Percentiles rank a stretch among this genome's conserved stretches.
phyloP scores from a whole-genome alignment of 805 yeast species.

The Kockiozyma suomiensis region DNA sequence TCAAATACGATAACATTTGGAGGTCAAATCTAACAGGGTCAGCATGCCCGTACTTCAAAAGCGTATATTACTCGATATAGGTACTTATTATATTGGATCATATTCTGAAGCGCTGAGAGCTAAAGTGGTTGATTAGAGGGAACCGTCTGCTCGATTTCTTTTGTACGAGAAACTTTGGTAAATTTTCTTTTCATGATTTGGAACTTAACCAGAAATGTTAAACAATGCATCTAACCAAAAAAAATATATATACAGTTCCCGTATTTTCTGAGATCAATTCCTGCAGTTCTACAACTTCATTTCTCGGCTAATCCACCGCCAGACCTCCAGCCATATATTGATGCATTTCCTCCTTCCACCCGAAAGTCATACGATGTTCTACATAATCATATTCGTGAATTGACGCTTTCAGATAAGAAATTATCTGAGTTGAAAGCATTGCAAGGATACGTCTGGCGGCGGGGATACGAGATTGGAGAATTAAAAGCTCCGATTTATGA shows the following conservation, averaged over 20 bases:
- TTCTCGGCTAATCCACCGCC: conserved; percentile 38
- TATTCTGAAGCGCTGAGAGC: neutral
- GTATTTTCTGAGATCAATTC: conserved; percentile 60
- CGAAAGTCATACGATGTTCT: conserved; percentile 43
- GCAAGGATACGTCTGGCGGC: conserved; percentile 82
- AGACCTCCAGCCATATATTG: conserved; percentile 42
- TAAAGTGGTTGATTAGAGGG: conserved; percentile 56
- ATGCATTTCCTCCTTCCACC: conserved; percentile 51
- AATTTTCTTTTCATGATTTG: neutral
- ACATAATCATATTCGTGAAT: conserved; percentile 52
- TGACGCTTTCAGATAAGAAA: conserved; percentile 72
- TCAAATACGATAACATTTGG: too few species aligned
- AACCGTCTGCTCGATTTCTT: conserved; percentile 87
- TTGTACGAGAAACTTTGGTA: conserved; percentile 70
- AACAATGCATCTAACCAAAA: too few species aligned
- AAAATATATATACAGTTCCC: conserved; percentile 59
- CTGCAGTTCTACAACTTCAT: conserved; percentile 43
- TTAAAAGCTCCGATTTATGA: conserved; percentile 73
- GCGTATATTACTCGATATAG: conserved; percentile 5
- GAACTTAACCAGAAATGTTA: conserved; percentile 39
- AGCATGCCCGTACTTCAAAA: conserved; percentile 3
- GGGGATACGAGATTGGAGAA: conserved; percentile 77
- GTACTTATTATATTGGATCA: neutral
- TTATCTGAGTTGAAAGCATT: conserved; percentile 74
- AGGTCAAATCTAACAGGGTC: neutral